A percentile compares a stretch with the other conserved stretches of the same genome.
These are phyloP conservation scores for Pyracantha coccinea DNA, from an alignment of 331 rosid species.

Conservation along the genomic window DNA sequence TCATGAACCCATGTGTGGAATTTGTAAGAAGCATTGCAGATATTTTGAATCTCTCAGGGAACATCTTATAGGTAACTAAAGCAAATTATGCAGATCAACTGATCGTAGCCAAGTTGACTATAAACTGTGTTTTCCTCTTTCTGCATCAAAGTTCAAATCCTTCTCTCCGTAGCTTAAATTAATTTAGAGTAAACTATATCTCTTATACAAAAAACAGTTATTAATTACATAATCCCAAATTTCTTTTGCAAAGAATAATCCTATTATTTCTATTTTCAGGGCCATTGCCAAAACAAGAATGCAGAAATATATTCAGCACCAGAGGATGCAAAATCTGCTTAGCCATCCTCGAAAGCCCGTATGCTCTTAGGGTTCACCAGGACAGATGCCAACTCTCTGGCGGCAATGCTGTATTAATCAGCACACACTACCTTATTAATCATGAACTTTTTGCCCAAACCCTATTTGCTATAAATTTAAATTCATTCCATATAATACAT, in stretches of 20 bases:
- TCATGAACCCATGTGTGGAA: constrained; percentile 85
- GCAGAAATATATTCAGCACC: constrained; percentile 55
- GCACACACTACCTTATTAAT: neutral
- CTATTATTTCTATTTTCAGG: constrained; percentile 27
- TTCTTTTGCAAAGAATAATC: neutral
- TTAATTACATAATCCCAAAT: neutral
- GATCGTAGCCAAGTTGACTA: neutral
- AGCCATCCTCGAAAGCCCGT: constrained; percentile 66
- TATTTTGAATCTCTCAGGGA: constrained; percentile 90
- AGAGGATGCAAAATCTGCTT: constrained; percentile 91
- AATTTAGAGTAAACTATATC: neutral
- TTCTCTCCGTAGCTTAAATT: neutral
- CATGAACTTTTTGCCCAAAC: neutral
- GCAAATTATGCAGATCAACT: neutral
- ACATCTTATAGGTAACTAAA: constrained; percentile 65
- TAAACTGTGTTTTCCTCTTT: neutral
- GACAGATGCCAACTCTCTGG: constrained; percentile 66
- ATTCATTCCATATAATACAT: neutral
- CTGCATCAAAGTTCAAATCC: neutral
- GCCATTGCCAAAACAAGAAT: constrained; percentile 85
- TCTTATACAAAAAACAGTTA: neutral
- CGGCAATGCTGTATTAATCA: constrained; percentile 28
- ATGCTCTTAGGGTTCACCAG: constrained; percentile 65
- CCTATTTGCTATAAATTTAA: neutral
- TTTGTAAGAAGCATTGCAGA: constrained; percentile 89